These are phyloP conservation scores for Globisporangium parvum DNA, from an alignment of 352 stramenopile species.

Conservation along the genomic window DNA sequence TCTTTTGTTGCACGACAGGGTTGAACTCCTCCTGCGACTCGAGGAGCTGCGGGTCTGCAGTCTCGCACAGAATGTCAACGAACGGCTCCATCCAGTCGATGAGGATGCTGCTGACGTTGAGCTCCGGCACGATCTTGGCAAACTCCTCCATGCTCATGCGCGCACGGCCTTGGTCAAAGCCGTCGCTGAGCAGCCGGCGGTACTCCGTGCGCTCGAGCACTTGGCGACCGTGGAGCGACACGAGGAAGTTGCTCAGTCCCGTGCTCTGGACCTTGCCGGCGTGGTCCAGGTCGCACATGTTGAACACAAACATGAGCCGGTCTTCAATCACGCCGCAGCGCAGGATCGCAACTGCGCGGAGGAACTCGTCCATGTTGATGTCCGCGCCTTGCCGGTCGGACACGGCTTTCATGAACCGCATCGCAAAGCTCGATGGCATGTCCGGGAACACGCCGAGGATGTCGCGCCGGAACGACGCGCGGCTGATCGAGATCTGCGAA, in stretches of 20 bases:
- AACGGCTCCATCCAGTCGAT: slow-evolving; percentile 84
- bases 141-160: slow-evolving; percentile 76
- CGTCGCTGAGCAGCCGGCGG: slow-evolving; percentile 65
- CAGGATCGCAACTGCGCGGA: slow-evolving; percentile 74
- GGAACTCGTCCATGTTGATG: slow-evolving; percentile 88
- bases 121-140: slow-evolving; percentile 45
- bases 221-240: slow-evolving; percentile 71
- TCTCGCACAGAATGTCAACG: slow-evolving; percentile 83
- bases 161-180: slow-evolving; percentile 75
- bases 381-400: slow-evolving; percentile 77
- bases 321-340: slow-evolving; percentile 67
- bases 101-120: slow-evolving; percentile 49
- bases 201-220: slow-evolving; percentile 74
- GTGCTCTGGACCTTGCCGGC: slow-evolving; percentile 83
- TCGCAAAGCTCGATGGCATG: slow-evolving; percentile 86
- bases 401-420: slow-evolving; percentile 86
- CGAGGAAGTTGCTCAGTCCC: slow-evolving; percentile 79
- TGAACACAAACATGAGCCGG: slow-evolving; percentile 75
- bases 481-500: slow-evolving; percentile 76
- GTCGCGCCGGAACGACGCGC: slow-evolving; percentile 77
- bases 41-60: slow-evolving; percentile 62
- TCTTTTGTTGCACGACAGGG: slow-evolving; percentile 83
- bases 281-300: slow-evolving; percentile 87
- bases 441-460: slow-evolving; percentile 86
- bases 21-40: slow-evolving; percentile 88